phyloP scores from a whole-genome alignment of 768 basidiomycete species.

The Mycena pura region DNA sequence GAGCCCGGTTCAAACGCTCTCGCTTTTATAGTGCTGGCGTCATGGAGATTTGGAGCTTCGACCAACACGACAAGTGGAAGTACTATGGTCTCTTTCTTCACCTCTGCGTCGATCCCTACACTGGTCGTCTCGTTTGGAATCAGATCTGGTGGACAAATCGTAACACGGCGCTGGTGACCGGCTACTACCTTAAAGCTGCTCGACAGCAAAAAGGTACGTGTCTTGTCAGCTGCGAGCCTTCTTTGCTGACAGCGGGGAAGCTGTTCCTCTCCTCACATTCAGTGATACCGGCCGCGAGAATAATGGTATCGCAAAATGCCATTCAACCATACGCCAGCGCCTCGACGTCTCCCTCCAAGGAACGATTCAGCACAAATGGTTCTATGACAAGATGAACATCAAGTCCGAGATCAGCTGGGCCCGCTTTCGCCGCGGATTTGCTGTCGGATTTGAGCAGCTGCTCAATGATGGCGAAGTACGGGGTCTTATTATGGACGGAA shows the following conservation, averaged over 20 bases:
- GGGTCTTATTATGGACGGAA: too few relatives aligned
- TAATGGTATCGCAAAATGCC: constrained; percentile 50
- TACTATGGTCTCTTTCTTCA: constrained; percentile 45
- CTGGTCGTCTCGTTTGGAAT: constrained; percentile 42
- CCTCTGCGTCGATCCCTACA: constrained; percentile 43
- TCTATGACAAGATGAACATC: constrained; percentile 45
- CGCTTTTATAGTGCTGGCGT: constrained; percentile 49
- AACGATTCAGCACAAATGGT: constrained; percentile 50
- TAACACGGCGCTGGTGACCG: constrained; percentile 33
- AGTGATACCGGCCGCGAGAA: constrained; percentile 53
- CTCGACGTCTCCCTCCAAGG: constrained; percentile 45
- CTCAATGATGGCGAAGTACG: too few relatives aligned
- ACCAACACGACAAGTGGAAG: constrained; percentile 58
- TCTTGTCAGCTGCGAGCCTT: background rate
- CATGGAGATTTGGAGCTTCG: constrained; percentile 42
- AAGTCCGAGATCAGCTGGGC: constrained; percentile 53
- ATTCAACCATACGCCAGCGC: constrained; percentile 45
- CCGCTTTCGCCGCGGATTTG: constrained; percentile 30
- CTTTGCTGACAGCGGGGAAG: constrained; percentile 19
- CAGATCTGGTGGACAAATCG: constrained; percentile 51
- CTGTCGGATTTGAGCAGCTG: too few relatives aligned
- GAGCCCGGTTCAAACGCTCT: constrained; percentile 36
- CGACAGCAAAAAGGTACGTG: too few relatives aligned
- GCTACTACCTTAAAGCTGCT: too few relatives aligned
- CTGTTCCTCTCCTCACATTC: constrained; percentile 47